These are phyloP conservation scores for Suillus discolor DNA, from an alignment of 768 basidiomycete species.

Conservation along the genomic window DNA sequence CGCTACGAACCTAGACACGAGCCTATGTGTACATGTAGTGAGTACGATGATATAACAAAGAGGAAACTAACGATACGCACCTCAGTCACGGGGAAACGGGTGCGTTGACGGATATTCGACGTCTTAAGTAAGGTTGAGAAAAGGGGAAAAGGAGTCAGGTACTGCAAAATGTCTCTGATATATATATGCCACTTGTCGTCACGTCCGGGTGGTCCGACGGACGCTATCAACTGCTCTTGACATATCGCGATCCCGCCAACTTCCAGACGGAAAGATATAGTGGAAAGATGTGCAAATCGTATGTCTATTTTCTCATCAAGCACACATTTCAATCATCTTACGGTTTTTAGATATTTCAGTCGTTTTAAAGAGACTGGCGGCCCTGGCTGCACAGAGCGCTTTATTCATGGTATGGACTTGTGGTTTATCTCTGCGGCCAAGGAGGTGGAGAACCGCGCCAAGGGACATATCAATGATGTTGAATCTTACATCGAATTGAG, in stretches of 20 bases:
- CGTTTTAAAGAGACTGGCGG: constrained; percentile 40
- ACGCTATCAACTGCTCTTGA: no score
- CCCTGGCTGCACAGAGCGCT: constrained; percentile 40
- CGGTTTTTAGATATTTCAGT: constrained; percentile 36
- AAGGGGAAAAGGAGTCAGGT: no score
- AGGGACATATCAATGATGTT: constrained; percentile 39
- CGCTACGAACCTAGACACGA: no score
- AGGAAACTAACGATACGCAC: no score
- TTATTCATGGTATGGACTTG: constrained; percentile 41
- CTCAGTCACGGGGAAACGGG: no score
- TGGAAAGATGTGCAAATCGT: constrained; percentile 37
- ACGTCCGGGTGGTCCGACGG: no score
- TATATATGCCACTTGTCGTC: no score
- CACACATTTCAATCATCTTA: neutral
- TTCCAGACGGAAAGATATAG: constrained; percentile 26
- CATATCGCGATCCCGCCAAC: constrained; percentile 28
- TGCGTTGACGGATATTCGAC: no score
- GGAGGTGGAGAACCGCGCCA: constrained; percentile 45
- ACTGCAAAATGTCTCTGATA: no score
- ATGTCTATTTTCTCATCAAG: constrained; percentile 13
- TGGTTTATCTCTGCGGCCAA: constrained; percentile 45
- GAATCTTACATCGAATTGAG: constrained; percentile 57
- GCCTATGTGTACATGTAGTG: no score
- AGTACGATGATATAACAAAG: no score
- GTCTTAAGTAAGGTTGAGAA: no score